Conservation (phyloP, 2,329 filamentous ascomycete species). For the Emmonsia crescens region DNA sequence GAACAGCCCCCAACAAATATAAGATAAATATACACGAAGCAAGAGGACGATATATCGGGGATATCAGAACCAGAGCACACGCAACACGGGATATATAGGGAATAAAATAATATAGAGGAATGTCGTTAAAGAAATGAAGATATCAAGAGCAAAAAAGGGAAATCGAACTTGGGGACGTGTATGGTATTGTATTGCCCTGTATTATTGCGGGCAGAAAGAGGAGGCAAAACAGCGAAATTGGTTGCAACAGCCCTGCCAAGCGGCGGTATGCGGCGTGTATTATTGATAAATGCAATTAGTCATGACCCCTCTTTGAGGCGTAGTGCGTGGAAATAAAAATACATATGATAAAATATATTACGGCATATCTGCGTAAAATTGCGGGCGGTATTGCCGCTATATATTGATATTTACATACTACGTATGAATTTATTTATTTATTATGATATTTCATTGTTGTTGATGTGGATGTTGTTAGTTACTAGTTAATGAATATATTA, state of each 20-base stretch:
- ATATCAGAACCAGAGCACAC: background rate
- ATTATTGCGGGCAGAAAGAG: background rate
- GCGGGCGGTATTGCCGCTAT: too few relatives aligned
- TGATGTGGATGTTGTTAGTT: too few relatives aligned
- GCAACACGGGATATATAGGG: too few relatives aligned
- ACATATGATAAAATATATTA: background rate
- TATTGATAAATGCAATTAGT: background rate
- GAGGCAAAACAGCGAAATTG: background rate
- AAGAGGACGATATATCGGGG: background rate
- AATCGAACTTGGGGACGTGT: too few relatives aligned
- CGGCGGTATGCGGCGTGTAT: background rate
- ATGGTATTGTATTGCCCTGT: background rate
- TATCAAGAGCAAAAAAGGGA: background rate
- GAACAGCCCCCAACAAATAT: background rate
- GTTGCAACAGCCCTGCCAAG: background rate
- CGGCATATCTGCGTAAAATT: too few relatives aligned
- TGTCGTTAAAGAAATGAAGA: background rate
- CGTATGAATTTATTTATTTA: too few relatives aligned
- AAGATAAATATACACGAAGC: background rate
- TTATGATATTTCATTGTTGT: too few relatives aligned
- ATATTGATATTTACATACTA: too few relatives aligned
- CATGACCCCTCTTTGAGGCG: background rate
- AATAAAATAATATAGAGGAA: too few relatives aligned
- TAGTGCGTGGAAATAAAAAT: background rate
- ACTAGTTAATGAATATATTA: too few relatives aligned